Evolutionary conservation across 192 early-diverging fungal genomes (phyloP).

Genomic region (Umbelopsis ramanniana): DNA sequence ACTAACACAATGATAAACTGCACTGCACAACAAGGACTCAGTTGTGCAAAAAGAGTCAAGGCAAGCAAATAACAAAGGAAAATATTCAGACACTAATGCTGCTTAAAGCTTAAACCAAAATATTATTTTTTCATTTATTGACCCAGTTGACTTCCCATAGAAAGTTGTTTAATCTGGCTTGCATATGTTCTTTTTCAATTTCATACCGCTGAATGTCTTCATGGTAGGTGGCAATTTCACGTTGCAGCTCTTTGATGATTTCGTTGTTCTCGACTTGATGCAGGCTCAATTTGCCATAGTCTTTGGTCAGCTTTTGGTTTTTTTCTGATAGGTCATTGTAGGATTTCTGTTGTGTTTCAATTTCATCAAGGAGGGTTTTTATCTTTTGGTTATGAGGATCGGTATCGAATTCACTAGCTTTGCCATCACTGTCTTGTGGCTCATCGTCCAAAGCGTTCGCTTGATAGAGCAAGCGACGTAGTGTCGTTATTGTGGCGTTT

Average conservation of each 20-base stretch:
- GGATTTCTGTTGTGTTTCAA: background rate
- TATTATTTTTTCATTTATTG: background rate
- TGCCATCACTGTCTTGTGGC: background rate
- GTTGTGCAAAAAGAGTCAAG: too few relatives aligned
- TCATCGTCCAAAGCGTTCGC: background rate
- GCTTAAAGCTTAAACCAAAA: too few relatives aligned
- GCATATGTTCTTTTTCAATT: conserved; percentile 6
- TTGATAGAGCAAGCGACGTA: background rate
- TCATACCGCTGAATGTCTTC: background rate
- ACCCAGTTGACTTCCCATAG: conserved; percentile 3
- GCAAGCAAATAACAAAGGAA: too few relatives aligned
- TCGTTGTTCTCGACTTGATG: conserved; percentile 2
- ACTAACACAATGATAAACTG: too few relatives aligned
- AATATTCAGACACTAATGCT: too few relatives aligned
- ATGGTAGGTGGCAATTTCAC: background rate
- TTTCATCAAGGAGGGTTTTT: background rate
- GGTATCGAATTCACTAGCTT: background rate
- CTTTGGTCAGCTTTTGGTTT: background rate
- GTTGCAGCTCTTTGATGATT: conserved; percentile 6
- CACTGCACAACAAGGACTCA: too few relatives aligned
- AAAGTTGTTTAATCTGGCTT: conserved; percentile 7
- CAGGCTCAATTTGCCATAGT: background rate
- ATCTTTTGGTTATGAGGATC: background rate
- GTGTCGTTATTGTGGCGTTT: background rate
- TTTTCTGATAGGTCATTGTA: background rate